phyloP scores from a whole-genome alignment of 2,329 filamentous ascomycete genomes.

The Fusarium coicis region DNA sequence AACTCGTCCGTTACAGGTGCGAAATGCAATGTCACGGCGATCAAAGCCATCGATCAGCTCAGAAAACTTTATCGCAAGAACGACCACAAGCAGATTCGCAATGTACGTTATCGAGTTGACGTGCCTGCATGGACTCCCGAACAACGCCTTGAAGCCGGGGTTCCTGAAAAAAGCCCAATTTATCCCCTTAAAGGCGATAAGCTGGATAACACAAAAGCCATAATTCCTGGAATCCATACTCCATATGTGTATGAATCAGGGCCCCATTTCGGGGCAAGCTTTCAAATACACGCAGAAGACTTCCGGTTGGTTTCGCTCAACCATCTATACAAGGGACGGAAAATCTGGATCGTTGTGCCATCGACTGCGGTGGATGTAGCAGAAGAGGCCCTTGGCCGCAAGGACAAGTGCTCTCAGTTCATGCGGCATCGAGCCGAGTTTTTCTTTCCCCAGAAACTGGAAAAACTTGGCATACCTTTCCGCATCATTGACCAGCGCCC shows the following conservation, averaged over 20 bases:
- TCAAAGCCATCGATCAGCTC: conserved; percentile 47
- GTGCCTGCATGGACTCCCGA: conserved; percentile 52
- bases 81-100: conserved; percentile 50
- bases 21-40: conserved; percentile 41
- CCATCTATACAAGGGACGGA: conserved; percentile 53
- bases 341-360: conserved; percentile 54
- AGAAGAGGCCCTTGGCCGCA: conserved; percentile 49
- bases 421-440: conserved; percentile 56
- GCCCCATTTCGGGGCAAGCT: conserved; percentile 52
- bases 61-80: conserved; percentile 51
- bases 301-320: conserved; percentile 53
- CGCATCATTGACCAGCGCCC: conserved; percentile 53
- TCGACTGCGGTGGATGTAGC: conserved; percentile 50
- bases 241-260: conserved; percentile 55
- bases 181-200: conserved; percentile 52
- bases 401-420: conserved; percentile 51
- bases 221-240: conserved; percentile 54
- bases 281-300: conserved; percentile 55
- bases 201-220: conserved; percentile 50
- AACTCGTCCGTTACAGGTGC: conserved; percentile 39
- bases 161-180: conserved; percentile 51
- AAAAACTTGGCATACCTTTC: conserved; percentile 52
- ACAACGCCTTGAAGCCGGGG: conserved; percentile 50
- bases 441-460: conserved; percentile 53
- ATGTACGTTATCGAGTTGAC: conserved; percentile 52